Conservation (phyloP, 2,329 filamentous ascomycete genomes). For the Tricladium varicosporioides region DNA sequence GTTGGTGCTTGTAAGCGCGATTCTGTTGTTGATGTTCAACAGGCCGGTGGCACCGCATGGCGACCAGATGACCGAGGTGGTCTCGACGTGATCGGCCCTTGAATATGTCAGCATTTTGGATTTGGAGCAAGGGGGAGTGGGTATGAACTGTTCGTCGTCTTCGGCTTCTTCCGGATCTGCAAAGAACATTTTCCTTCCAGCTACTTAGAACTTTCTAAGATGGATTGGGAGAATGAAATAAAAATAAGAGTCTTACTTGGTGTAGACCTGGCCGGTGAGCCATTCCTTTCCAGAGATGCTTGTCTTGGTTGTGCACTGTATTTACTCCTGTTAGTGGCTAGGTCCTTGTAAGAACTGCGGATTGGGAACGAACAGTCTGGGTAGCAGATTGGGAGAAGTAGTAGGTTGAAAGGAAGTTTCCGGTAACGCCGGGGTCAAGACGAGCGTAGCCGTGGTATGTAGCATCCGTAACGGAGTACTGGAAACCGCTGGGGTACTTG, state of each 20-base stretch:
- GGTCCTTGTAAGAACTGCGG: not conserved
- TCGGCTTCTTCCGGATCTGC: too few species aligned
- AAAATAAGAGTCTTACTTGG: conserved; percentile 9
- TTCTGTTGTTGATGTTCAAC: conserved; percentile 24
- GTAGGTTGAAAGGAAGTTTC: conserved; percentile 22
- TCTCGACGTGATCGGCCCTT: conserved; percentile 14
- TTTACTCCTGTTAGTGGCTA: not conserved
- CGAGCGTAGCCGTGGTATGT: conserved; percentile 22
- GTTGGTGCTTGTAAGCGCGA: conserved; percentile 14
- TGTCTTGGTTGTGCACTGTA: conserved; percentile 18
- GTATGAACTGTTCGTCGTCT: too few species aligned
- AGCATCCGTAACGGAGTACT: conserved; percentile 23
- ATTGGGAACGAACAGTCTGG: conserved; percentile 11
- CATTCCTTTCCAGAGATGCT: conserved; percentile 19
- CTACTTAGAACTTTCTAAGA: too few species aligned
- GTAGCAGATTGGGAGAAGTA: conserved; percentile 23
- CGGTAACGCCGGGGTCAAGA: conserved; percentile 20
- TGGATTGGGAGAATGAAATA: too few species aligned
- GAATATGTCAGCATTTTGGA: not conserved
- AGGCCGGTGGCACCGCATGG: conserved; percentile 23
- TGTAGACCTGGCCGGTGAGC: conserved; percentile 20
- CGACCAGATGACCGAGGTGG: conserved; percentile 21
- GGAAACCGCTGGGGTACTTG: conserved; percentile 24
- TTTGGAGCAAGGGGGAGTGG: not conserved
- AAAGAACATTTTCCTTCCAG: too few species aligned